A percentile compares a stretch with the other conserved stretches of the same genome.
Evolutionary conservation across 2,329 filamentous ascomycete species (phyloP).

Genomic region (Paracamarosporium sp.): DNA sequence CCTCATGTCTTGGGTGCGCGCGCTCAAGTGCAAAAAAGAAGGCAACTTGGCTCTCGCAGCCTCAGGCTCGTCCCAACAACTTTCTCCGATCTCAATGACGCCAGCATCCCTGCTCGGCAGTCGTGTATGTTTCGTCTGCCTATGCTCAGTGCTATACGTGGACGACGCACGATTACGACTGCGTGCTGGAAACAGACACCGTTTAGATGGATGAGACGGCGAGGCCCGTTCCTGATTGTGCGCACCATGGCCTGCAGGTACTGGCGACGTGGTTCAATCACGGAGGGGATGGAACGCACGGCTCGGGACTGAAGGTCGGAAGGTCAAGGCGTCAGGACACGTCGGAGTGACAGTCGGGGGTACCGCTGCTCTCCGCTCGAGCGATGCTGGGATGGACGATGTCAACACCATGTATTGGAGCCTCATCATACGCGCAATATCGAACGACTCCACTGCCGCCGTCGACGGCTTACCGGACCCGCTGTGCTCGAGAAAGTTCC

Average conservation of each 20-base stretch:
- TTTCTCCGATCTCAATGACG: not conserved
- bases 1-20: too few relatives aligned
- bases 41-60: conserved; percentile 4
- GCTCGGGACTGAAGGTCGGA: not conserved
- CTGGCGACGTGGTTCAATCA: not conserved
- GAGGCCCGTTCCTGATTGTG: not conserved
- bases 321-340: not conserved
- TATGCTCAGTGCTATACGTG: not conserved
- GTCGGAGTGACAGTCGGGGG: not conserved
- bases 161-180: not conserved
- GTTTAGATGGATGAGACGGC: not conserved
- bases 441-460: not conserved
- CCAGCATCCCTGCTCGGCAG: not conserved
- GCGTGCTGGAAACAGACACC: not conserved
- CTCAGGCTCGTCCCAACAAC: not conserved
- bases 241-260: not conserved
- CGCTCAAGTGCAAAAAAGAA: not conserved
- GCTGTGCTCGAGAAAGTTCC: not conserved
- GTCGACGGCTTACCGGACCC: not conserved
- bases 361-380: not conserved
- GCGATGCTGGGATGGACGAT: not conserved
- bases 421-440: not conserved
- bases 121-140: conserved; percentile 3
- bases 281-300: not conserved
- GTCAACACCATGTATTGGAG: not conserved